phyloP scores from a whole-genome alignment of 768 basidiomycete species.

The Mrakia frigida region DNA sequence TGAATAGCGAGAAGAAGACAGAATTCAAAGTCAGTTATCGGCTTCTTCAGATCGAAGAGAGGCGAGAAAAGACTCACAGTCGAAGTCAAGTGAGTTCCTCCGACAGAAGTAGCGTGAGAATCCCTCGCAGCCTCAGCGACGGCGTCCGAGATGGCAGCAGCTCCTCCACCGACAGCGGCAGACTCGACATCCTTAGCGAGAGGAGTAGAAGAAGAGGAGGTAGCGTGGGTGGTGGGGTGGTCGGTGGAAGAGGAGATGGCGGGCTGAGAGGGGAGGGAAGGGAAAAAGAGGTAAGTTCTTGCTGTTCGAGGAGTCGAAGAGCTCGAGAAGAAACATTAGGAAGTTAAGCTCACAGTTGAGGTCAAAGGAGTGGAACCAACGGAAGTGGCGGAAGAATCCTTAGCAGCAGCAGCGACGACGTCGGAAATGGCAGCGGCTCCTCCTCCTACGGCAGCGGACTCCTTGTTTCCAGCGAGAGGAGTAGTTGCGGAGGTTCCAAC shows the following conservation, averaged over 20 bases:
- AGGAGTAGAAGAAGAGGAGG: background rate
- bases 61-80: too few species aligned
- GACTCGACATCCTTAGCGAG: background rate
- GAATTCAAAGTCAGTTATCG: too few species aligned
- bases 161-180: constrained; percentile 9
- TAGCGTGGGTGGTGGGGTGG: background rate
- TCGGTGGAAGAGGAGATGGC: background rate
- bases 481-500: background rate
- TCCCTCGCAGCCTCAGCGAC: constrained; percentile 24
- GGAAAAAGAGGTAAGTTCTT: background rate
- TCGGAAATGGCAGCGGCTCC: constrained; percentile 14
- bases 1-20: too few species aligned
- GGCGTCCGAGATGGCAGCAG: background rate
- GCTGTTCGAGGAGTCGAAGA: too few species aligned
- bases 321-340: background rate
- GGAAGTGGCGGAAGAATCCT: constrained; percentile 15
- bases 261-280: background rate
- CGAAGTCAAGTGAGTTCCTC: background rate
- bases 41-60: too few species aligned
- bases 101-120: constrained; percentile 15
- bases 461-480: background rate
- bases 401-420: constrained; percentile 18
- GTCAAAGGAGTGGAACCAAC: background rate
- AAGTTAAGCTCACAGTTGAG: background rate
- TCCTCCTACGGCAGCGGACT: constrained; percentile 13